Base-by-base conservation (phyloP, 176 grass and related monocot genomes). In the Oryza australiensis region DNA sequence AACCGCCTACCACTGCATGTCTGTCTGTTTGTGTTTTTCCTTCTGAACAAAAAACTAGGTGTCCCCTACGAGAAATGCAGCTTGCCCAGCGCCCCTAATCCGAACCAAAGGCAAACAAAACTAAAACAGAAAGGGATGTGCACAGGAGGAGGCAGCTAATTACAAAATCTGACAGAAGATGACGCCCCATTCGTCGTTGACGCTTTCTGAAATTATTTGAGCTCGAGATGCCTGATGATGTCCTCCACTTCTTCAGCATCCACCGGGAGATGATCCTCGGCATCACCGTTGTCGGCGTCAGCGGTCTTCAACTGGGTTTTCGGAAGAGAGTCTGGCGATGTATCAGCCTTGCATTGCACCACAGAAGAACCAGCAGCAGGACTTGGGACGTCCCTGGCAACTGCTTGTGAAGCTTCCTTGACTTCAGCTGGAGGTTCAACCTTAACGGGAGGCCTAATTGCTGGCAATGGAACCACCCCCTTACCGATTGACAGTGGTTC, bases 41-140 rank as follows among this genome's bases (percentile, higher is more conserved):
- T 79, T 79, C 68, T 79, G 45, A 79, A 83, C 73, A 76, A 63
- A 92, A 92, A 89, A 11, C 87, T 92, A 89, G 68, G 78, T 42
- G 86, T 79, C 34, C 87, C 87, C 80, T 87, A 92, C 65, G 43
- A 81, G 57, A 87, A 87, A 69, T 30, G 87, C 81, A 79, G 80
- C 66, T 82, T 87, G 84, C 87, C 75, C 72, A 77, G 70, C 30
- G 73, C 78, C 83, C 77, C 84, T 91, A 87, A 87, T 60, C 82
- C 15, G 59, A 77, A 82, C 74, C 73, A n/a, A 53, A 77, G 22
- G 26, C 68, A 77, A 68, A 64, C 48, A 74, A 82, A 89, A 91
- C 86, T 86, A 91, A 91, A 89, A 77, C 69, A 85, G 66, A 73
- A 77, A 20, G 63, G 82, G 80, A 88, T 90, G 84, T 83, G 84